Conservation (phyloP, 2,329 filamentous ascomycete species). For the Penicillium sp. region DNA sequence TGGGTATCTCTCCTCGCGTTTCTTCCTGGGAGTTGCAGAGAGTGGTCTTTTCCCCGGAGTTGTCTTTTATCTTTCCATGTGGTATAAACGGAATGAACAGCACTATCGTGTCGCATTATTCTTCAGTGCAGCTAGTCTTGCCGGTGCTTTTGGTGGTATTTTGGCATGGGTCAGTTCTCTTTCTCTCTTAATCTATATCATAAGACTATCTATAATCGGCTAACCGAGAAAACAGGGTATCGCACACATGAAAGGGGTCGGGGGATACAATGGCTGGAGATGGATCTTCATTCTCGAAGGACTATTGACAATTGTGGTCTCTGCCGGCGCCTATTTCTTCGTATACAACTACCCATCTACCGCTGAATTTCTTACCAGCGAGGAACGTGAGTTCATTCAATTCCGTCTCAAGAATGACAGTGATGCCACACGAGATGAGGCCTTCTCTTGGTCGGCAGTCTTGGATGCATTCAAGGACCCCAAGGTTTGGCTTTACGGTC, state of each 20-base stretch:
- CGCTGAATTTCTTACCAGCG: conserved; percentile 44
- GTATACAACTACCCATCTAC: conserved; percentile 49
- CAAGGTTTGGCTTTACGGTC: conserved; percentile 26
- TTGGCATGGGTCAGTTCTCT: conserved; percentile 53
- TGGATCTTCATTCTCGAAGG: conserved; percentile 73
- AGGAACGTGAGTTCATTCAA: conserved; percentile 64
- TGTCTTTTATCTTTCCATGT: conserved; percentile 64
- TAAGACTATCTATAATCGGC: too few species aligned
- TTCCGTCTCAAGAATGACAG: conserved; percentile 68
- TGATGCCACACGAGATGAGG: conserved; percentile 70
- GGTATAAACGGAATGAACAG: conserved; percentile 64
- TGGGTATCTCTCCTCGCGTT: conserved; percentile 53
- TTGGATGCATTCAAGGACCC: conserved; percentile 63
- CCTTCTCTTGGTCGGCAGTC: conserved; percentile 71
- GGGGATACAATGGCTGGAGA: conserved; percentile 60
- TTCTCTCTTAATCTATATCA: too few species aligned
- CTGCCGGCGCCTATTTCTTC: conserved; percentile 43
- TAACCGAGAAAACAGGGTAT: conserved; percentile 53
- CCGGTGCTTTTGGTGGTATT: conserved; percentile 65
- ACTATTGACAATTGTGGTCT: conserved; percentile 66
- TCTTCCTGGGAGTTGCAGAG: conserved; percentile 58
- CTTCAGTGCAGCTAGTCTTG: conserved; percentile 61
- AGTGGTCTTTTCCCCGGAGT: conserved; percentile 59
- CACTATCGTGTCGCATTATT: conserved; percentile 65
- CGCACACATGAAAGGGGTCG: conserved; percentile 51